Base-by-base conservation (phyloP, 2,329 filamentous ascomycete genomes). In the Exserohilum turcica region DNA sequence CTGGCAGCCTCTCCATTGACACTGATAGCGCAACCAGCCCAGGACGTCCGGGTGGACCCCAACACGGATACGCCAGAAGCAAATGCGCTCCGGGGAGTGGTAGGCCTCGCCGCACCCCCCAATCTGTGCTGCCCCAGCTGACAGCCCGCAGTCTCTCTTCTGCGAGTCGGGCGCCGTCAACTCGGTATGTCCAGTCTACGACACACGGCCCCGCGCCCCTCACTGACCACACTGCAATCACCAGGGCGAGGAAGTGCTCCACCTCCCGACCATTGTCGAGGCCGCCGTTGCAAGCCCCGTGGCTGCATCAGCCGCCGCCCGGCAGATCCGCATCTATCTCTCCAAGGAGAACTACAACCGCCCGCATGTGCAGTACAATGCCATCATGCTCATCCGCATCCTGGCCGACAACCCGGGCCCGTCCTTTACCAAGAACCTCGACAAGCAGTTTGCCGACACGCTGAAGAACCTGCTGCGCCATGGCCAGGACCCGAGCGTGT, bases 371-470 rank as follows among this genome's bases (percentile, higher is more conserved):
- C 93, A 97, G 75, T 97, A 97, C 82, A 97, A 97, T 77, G 89
- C 91, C 59, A 86, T 97, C 68, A 97, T 97, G 94, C 84, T 99
- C 50, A 82, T 95, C 63, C 88, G 93, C 57, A 99, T 99, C 68
- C 80, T 99, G 61, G 83, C 87, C 64, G 92, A 97, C 74, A 97
- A 99, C 72, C 94, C 94, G 0, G 93, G 93, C 27, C 82, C 84
- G 47, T 91, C 86, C 1, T 99, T 99, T 69, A 96, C 93, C n/a
- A 84, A 89, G 62, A 92, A 96, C 72, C 76, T 97, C 36, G 92
- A 97, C 74, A 82, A 87, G 68, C 91, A 91, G 67, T 97, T 97
- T 69, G 85, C 90, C 47, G 82, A 88, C 36, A 86, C 86, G 0
- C 77, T 90, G 13, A 93, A 92, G 76, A 84, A 90, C 36, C 76